These are phyloP conservation scores for Hanseniaspora jakobsenii DNA, from an alignment of 805 yeast species.

Conservation along the genomic window DNA sequence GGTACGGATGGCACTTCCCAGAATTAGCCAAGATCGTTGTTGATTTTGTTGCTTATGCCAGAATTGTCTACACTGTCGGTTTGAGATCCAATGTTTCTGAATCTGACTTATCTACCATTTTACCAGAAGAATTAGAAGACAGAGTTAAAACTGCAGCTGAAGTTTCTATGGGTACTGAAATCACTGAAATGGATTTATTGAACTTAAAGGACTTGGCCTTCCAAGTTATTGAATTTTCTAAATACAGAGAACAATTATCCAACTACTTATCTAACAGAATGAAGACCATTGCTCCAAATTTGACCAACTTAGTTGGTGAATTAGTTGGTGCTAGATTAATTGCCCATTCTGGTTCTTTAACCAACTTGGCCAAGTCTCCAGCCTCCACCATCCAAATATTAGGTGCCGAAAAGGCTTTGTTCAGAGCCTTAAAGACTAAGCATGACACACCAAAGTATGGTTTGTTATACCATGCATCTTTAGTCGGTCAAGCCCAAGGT, in stretches of 20 bases:
- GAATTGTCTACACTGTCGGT: conserved; percentile 89
- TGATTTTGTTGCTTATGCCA: conserved; percentile 92
- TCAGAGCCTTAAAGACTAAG: conserved; percentile 96
- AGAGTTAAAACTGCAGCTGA: conserved; percentile 94
- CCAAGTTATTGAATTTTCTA: conserved; percentile 90
- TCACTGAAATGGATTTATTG: conserved; percentile 76
- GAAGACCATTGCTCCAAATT: conserved; percentile 98
- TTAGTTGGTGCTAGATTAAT: conserved; percentile 96
- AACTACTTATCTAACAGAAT: conserved; percentile 85
- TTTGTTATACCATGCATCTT: conserved; percentile 87
- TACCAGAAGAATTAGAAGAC: conserved; percentile 88
- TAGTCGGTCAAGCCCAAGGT: conserved; percentile 96
- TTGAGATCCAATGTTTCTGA: conserved; percentile 80
- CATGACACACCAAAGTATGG: conserved; percentile 99
- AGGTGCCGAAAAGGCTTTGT: conserved; percentile 98
- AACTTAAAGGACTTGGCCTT: conserved; percentile 87
- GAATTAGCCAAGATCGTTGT: conserved; percentile 94
- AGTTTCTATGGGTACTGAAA: conserved; percentile 98
- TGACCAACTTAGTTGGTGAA: conserved; percentile 92
- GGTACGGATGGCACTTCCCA: conserved; percentile 99
- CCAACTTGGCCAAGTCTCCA: conserved; percentile 93
- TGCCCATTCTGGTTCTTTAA: conserved; percentile 91
- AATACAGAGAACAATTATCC: conserved; percentile 90
- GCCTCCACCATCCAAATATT: conserved; percentile 96
- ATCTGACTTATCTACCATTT: conserved; percentile 76